Conservation (phyloP, 371 early-diverging fungal species). For the Batrachochytrium dendrobatidis region DNA sequence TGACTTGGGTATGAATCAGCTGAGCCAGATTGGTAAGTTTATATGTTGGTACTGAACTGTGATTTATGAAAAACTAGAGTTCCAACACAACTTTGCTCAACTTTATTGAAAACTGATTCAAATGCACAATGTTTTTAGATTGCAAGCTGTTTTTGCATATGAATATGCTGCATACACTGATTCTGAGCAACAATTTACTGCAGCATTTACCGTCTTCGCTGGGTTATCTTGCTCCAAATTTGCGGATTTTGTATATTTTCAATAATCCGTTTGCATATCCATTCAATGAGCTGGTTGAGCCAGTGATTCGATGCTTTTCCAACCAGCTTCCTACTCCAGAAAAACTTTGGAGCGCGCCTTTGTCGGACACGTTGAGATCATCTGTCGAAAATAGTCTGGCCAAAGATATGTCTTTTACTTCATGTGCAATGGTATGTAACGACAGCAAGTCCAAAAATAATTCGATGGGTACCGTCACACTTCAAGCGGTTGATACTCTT, state of each 20-base stretch:
- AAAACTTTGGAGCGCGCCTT: not conserved
- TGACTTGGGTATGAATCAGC: constrained; percentile 23
- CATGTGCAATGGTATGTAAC: not conserved
- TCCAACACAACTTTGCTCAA: not conserved
- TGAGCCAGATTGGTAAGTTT: constrained; percentile 18
- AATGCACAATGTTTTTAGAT: constrained; percentile 4
- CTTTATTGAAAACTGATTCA: not conserved
- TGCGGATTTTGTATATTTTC: constrained; percentile 27
- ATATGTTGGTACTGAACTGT: not conserved
- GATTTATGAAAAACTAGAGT: no score
- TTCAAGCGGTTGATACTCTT: not conserved
- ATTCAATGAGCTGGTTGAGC: constrained; percentile 18
- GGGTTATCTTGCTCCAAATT: constrained; percentile 18
- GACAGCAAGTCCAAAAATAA: not conserved
- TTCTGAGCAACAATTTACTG: constrained; percentile 36
- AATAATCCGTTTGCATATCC: constrained; percentile 36
- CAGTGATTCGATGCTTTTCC: constrained; percentile 14
- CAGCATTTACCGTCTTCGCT: constrained; percentile 30
- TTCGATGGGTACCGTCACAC: not conserved
- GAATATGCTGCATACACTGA: constrained; percentile 17
- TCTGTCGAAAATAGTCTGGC: not conserved
- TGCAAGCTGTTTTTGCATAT: constrained; percentile 14
- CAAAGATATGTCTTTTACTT: not conserved
- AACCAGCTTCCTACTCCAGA: not conserved
- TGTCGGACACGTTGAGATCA: not conserved